Evolutionary conservation across 805 yeast species (phyloP).

Genomic region (Saitoella complicata): DNA sequence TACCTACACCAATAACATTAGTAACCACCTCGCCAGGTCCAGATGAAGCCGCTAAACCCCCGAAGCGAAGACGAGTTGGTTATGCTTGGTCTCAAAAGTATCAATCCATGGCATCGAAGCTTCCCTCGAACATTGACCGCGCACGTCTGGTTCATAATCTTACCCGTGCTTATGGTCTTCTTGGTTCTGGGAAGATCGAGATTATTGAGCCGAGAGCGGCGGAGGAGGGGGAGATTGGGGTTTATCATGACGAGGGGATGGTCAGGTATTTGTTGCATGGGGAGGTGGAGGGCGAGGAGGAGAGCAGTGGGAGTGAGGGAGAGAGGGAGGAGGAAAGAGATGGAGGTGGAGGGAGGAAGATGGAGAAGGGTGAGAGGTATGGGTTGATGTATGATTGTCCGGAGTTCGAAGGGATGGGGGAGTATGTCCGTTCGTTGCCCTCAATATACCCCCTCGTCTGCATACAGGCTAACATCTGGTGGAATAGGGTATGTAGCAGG

Average conservation of each 20-base stretch:
- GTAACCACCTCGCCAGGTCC: too few species aligned
- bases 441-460: conserved; percentile 43
- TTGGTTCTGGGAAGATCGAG: conserved; percentile 14
- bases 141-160: conserved; percentile 30
- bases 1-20: too few species aligned
- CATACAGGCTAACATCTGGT: conserved; percentile 20
- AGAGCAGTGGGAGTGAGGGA: conserved; percentile 2
- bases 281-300: conserved; percentile 7
- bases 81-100: conserved; percentile 15
- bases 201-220: conserved; percentile 20
- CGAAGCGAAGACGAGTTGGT: conserved; percentile 9
- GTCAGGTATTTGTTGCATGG: conserved; percentile 26
- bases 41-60: background rate
- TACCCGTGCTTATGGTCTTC: conserved; percentile 27
- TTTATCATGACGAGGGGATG: conserved; percentile 35
- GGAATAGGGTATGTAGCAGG: background rate
- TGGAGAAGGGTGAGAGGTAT: conserved; percentile 14
- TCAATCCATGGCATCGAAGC: conserved; percentile 21
- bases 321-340: conserved; percentile 5
- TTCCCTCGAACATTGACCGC: conserved; percentile 41
- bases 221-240: conserved; percentile 24
- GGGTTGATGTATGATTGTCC: conserved; percentile 54
- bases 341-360: conserved; percentile 1
- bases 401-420: conserved; percentile 34
- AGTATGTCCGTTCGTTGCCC: conserved; percentile 34